Evolutionary conservation across 192 early-diverging fungal genomes (phyloP).

Genomic region (Rhizophagus clarus): DNA sequence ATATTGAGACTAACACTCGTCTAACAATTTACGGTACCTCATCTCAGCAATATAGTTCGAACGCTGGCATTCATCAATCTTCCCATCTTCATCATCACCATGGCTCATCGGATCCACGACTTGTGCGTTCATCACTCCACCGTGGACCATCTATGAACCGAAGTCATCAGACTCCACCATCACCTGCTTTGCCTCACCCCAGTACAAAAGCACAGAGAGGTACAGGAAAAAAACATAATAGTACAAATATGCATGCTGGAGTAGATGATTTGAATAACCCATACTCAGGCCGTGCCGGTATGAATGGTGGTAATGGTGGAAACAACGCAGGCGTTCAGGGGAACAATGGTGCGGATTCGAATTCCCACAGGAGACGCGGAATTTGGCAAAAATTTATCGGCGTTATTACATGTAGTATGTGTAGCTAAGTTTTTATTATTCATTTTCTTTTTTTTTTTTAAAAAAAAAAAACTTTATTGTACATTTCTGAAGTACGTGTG

Average conservation of each 20-base stretch:
- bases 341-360: conserved; percentile 28
- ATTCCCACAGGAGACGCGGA: conserved; percentile 27
- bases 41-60: conserved; percentile 35
- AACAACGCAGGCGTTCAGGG: conserved; percentile 19
- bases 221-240: conserved; percentile 17
- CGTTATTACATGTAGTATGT: conserved; percentile 52
- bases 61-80: conserved; percentile 26
- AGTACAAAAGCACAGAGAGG: conserved; percentile 1
- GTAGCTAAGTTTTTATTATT: conserved; percentile 30
- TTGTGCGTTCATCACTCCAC: conserved; percentile 23
- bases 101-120: conserved; percentile 24
- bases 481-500: background rate
- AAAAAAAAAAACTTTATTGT: background rate
- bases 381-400: conserved; percentile 49
- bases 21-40: conserved; percentile 26
- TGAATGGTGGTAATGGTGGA: conserved; percentile 32
- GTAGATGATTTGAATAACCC: conserved; percentile 29
- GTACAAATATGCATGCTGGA: conserved; percentile 11
- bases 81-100: conserved; percentile 29
- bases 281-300: conserved; percentile 8
- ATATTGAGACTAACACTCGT: conserved; percentile 30
- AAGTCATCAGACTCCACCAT: conserved; percentile 9
- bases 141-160: conserved; percentile 31
- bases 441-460: background rate
- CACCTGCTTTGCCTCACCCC: conserved; percentile 5